Evolutionary conservation across 805 yeast genomes (phyloP).

Genomic region (Sugiyamaella chiloensis): DNA sequence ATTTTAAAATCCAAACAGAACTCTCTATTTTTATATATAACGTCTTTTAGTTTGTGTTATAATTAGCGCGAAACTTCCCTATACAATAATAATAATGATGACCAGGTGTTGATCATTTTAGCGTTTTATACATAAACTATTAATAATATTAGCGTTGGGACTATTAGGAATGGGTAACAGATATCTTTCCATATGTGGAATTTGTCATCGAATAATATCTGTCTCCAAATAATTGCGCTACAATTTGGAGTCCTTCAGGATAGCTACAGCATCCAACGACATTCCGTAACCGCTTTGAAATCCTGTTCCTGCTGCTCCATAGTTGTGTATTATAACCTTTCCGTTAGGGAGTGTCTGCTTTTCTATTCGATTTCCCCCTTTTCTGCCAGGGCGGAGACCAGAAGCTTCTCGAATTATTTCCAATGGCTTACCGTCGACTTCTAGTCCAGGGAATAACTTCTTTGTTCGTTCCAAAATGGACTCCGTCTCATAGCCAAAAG

Average conservation of each 20-base stretch:
- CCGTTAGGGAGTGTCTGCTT: constrained; percentile 41
- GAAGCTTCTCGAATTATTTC: constrained; percentile 65
- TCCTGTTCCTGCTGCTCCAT: constrained; percentile 78
- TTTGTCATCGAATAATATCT: too few relatives aligned
- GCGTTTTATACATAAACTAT: too few relatives aligned
- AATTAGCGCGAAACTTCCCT: too few relatives aligned
- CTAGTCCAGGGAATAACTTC: constrained; percentile 41
- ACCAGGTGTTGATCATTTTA: too few relatives aligned
- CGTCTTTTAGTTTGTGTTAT: too few relatives aligned
- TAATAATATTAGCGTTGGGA: too few relatives aligned
- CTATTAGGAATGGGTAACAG: too few relatives aligned
- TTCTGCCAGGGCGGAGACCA: constrained; percentile 73
- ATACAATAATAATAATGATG: too few relatives aligned
- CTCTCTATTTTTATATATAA: too few relatives aligned
- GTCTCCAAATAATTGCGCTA: too few relatives aligned
- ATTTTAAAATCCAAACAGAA: too few relatives aligned
- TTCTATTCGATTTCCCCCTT: constrained; percentile 74
- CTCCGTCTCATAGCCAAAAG: constrained; percentile 53
- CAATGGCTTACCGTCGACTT: constrained; percentile 36
- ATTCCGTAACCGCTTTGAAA: constrained; percentile 71
- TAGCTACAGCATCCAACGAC: constrained; percentile 44
- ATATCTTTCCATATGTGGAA: too few relatives aligned
- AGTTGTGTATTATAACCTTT: constrained; percentile 57
- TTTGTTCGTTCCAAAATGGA: constrained; percentile 62
- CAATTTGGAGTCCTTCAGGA: constrained; percentile 17